Evolutionary conservation across 768 basidiomycete species (phyloP), one percentile per base, ranked within the genome.

Genomic region (Trametes sanguinea): DNA sequence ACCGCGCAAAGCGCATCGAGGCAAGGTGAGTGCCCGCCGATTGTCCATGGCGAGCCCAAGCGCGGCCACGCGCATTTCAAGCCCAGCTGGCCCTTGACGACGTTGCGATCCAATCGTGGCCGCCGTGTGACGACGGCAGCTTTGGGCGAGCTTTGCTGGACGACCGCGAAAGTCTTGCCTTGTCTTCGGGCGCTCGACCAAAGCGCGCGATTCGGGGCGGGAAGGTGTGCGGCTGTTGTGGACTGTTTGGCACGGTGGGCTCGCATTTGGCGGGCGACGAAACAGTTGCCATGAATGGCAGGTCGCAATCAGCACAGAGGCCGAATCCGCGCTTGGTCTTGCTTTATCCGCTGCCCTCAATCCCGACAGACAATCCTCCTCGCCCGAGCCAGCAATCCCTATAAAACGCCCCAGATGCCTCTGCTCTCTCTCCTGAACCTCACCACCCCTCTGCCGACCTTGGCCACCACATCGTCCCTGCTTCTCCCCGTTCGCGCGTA

Each of bases 231-330:
- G 57, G 57, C 50, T 65, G 55, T 65, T 65, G 61, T 51, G 42
- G 37, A 37, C 14, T 65, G 37, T 51, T 65, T 61, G 55, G 33
- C 43, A 52, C 42, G 40, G 57, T 65, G 60, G 64, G 59, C 61
- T 48, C 56, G 57, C n/a, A 47, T 65, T 65, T 65, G 64, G 50
- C 53, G 32, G 14, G 46, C 6, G 30, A 45, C 60, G 16, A 56
- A 61, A 65, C 60, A 65, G 52, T 22, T 61, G 14, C 64, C 64
- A 37, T 46, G 51, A 32, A n/a, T 54, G 57, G 64, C 60, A 65
- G 29, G 45, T 53, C 33, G 55, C 64, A 65, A 65, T 65, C 64
- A 16, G 60, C 40, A 39, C 54, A 16, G 60, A 29, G 46, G 46
- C 4, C 17, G 54, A 43, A 40, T 55, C 17, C 40, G 29, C 22